Evolutionary conservation across 257 asterid species (phyloP), one percentile per base, ranked within the genome.

Genomic region (Salvia splendens): DNA sequence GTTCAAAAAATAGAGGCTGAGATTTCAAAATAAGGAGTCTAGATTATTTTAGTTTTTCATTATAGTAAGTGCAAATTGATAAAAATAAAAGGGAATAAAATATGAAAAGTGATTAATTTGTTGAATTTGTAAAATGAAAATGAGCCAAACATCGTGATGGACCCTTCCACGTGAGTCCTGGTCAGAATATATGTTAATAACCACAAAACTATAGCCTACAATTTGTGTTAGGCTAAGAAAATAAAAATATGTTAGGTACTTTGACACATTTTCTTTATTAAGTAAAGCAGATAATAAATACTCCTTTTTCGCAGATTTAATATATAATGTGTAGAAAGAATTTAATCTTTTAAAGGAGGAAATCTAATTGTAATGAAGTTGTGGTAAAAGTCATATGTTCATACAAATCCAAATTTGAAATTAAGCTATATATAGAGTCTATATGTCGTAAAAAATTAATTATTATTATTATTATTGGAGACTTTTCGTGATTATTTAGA

Each of bases 131-230:
- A 3, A 7, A 67, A 5, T 14, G 40, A 17, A 61, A 45, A 53
- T 33, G 33, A 30, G 65, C 58, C 51, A 65, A 71, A 71, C 76
- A 54, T 63, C 51, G 33, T 54, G 64, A 15, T 74, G 75, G 74
- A 24, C 30, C 30, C 8, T 63, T 43, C 30, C 24, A 38, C 40
- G 24, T 3, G 8, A 38, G 17, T 17, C 53, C 12, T 60, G 65
- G 41, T 62, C 70, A 63, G 41, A 28, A n/a, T 42, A 14, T 48
- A 41, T 14, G 3, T 32, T 15, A 38, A 51, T 61, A 60, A 52
- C 57, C 30, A 52, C 58, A 68, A 4, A 53, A 1, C 47, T 33
- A 50, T 28, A 30, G 48, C 30, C 24, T 14, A 7, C 17, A 3
- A 57, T 57, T 57, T 33, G 48, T 2, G 8, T 30, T 30, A 24